Base-by-base conservation (phyloP, 768 basidiomycete genomes). In the Suillus americanus region DNA sequence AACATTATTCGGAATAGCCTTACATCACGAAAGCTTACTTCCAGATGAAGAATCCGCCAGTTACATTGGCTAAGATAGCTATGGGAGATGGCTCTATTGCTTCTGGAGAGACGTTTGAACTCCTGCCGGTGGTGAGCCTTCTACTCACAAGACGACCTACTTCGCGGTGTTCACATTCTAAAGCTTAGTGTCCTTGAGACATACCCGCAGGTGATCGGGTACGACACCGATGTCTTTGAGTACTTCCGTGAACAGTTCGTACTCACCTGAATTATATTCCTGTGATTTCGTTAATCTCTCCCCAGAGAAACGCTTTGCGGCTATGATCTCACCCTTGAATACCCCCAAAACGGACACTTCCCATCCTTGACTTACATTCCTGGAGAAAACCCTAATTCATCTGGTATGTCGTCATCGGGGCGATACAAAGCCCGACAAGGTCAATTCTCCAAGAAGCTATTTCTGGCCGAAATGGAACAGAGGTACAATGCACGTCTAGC, bases 11-110 rank as follows among this genome's bases (percentile, higher is more conserved):
- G 59, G 40, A 59, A 7, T 46, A 91, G 89, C 90, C 91, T 12
- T 91, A 92, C 71, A 92, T 92, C 70, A 77, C 86, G 67, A 90
- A 91, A 74, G 79, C 88, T 14, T 88, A 90, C 72, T 89, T 92
- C 68, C 80, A 79, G 53, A 81, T 85, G 77, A 65, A 79, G 0
- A 82, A 84, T 40, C 89, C 90, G 14, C 90, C 91, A 0, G 87
- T 92, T 37, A 86, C 84, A 12, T 79, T 92, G 37, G 78, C 84
- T 0, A 88, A 87, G 72, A 84, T 92, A 61, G 86, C 83, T 14
- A 90, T 93, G 54, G 91, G 91, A 18, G 87, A 92, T 74, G 88
- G 86, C 13, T 76, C 87, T 12, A 80, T 90, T 20, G 79, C 83
- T 3, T 79, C 83, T n/a, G 78, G 68, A 38, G 79, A 80, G 57